Evolutionary conservation across 1,284 basidiomycete species (phyloP), one percentile per base, ranked within the genome.

Genomic region (Tylopilus orsonianus): DNA sequence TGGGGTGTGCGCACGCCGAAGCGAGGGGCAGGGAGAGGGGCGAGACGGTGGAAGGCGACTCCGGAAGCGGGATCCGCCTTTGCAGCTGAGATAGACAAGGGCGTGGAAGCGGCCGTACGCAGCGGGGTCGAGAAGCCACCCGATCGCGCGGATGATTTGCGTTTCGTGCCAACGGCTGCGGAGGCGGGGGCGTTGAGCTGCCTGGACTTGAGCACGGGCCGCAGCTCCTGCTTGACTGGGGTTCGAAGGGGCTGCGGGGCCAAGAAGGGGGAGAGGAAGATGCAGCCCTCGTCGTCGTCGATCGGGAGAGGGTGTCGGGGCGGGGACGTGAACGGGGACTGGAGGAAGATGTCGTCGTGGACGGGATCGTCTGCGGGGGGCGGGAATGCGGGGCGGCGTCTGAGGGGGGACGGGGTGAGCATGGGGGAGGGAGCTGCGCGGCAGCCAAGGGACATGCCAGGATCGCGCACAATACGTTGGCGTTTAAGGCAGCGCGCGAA

Each of bases 371-470:
- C 56, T 52, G 73, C 71, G 8, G 65, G 57, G 18, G 63, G 50
- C 30, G 67, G 55, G 60, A 75, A 67, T 20, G 74, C 62, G 13
- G 68, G 66, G 16, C 65, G 65, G 56, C 70, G 71, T 44, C 77
- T 72, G 49, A 81, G 72, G 14, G 82, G 83, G 5, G 85, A 86
- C 18, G 81, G 80, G 1, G 83, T 78, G 50, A 80, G 73, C 75
- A 83, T 77, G 40, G 80, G 75, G 39, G 69, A 48, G 53, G 68
- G 29, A 9, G 56, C 63, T 58, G 64, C 55, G n/a, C 75, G 74
- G 63, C 69, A 77, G 44, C 68, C 71, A 33, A 77, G 73, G 16
- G 76, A 72, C 63, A 75, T 66, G 65, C 66, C 67, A 37, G 62
- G 62, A 29, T 19, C 33, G 19, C 38, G 39, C 43, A 27, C 26